Evolutionary conservation across 371 early-diverging fungal genomes (phyloP).

Genomic region (Mortierella sp.): DNA sequence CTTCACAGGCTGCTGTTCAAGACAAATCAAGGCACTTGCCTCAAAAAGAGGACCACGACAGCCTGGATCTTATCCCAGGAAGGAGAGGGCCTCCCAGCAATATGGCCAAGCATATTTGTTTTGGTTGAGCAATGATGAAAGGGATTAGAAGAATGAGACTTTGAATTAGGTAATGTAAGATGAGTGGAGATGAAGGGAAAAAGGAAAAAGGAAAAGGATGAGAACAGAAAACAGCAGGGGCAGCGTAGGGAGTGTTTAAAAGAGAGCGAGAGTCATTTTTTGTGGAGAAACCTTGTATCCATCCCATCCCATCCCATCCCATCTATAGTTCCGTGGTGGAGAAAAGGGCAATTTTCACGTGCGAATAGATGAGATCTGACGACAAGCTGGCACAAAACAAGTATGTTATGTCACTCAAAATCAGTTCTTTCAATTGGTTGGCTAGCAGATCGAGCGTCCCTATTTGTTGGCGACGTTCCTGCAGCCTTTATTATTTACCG

Average conservation of each 20-base stretch:
- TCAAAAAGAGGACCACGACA: slow-evolving; percentile 69
- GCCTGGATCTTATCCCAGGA: slow-evolving; percentile 88
- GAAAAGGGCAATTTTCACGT: slow-evolving; percentile 3
- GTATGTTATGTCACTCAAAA: not conserved
- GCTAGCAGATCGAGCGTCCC: too few species aligned
- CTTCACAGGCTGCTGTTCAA: not conserved
- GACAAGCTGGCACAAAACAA: not conserved
- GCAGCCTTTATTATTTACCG: too few species aligned
- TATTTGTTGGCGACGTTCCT: too few species aligned
- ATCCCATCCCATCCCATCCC: too few species aligned
- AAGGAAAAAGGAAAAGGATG: not conserved
- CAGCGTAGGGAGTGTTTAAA: slow-evolving; percentile 3
- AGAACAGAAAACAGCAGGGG: not conserved
- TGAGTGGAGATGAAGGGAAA: not conserved
- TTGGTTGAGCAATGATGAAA: slow-evolving; percentile 5
- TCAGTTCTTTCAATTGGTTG: not conserved
- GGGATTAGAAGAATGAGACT: not conserved
- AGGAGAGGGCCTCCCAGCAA: slow-evolving; percentile 93
- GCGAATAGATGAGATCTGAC: not conserved
- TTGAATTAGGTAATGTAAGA: not conserved
- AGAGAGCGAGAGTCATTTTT: slow-evolving; percentile 1
- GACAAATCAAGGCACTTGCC: slow-evolving; percentile 58
- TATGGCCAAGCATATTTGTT: slow-evolving; percentile 86
- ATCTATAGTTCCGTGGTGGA: not conserved
- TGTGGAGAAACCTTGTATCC: not conserved